These are phyloP conservation scores for Datura wrightii DNA, from an alignment of 257 asterid species.

Conservation along the genomic window DNA sequence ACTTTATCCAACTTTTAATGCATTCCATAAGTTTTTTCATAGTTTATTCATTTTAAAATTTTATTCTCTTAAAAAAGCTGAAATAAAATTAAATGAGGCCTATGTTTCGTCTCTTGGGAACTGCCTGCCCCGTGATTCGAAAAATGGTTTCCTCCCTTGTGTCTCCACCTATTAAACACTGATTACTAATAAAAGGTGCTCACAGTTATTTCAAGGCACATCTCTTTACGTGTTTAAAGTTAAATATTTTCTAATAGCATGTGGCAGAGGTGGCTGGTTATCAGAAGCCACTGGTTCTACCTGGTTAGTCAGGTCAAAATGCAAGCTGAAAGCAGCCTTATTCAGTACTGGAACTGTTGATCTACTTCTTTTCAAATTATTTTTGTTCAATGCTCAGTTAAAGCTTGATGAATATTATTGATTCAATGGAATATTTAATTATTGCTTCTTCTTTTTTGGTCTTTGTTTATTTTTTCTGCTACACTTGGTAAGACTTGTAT, in stretches of 20 bases:
- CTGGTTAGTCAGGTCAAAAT: background rate
- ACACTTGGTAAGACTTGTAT: conserved; percentile 19
- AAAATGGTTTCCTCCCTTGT: background rate
- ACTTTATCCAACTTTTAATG: conserved; percentile 1
- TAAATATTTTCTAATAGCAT: conserved; percentile 1
- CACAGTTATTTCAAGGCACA: background rate
- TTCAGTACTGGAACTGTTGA: background rate
- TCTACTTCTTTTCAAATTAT: background rate
- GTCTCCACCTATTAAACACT: background rate
- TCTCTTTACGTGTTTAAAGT: conserved; percentile 23
- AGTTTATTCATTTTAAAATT: background rate
- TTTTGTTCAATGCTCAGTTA: conserved; percentile 4
- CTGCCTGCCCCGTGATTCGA: background rate
- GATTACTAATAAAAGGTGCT: background rate
- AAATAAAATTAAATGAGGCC: background rate
- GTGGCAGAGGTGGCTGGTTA: background rate
- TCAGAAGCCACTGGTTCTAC: background rate
- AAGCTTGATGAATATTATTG: background rate
- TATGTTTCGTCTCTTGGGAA: background rate
- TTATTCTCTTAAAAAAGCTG: background rate
- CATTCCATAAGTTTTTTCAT: background rate
- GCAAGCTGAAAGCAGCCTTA: background rate
- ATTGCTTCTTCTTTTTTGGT: conserved; percentile 11
- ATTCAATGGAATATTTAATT: background rate
- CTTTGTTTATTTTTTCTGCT: conserved; percentile 4